These are phyloP conservation scores for Apiotrichum gamsii DNA, from an alignment of 1,284 basidiomycete species.

Conservation along the genomic window DNA sequence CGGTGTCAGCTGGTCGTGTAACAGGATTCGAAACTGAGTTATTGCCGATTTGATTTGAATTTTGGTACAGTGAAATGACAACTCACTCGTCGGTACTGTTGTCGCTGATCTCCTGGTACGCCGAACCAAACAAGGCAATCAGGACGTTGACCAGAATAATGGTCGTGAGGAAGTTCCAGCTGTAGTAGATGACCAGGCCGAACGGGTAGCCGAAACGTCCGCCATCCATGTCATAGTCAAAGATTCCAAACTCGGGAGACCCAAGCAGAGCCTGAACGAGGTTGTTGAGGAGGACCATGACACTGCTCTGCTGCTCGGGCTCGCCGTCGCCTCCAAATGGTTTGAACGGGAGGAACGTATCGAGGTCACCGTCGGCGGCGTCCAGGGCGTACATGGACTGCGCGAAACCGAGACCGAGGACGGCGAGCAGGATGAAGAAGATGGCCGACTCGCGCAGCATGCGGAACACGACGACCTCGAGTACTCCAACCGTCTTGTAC, in stretches of 20 bases:
- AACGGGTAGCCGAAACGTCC: conserved; percentile 52
- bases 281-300: conserved; percentile 60
- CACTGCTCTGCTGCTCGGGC: conserved; percentile 56
- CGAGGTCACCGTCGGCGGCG: conserved; percentile 75
- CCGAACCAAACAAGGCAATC: conserved; percentile 87
- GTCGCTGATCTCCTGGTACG: conserved; percentile 67
- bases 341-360: conserved; percentile 36
- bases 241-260: conserved; percentile 61
- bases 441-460: conserved; percentile 91
- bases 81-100: conserved; percentile 49
- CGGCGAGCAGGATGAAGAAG: conserved; percentile 76
- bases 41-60: no score
- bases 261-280: conserved; percentile 75
- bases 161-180: conserved; percentile 80
- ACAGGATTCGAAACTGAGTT: no score
- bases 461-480: conserved; percentile 48
- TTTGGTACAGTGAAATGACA: no score
- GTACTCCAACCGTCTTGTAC: conserved; percentile 56
- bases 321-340: conserved; percentile 47
- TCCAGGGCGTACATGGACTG: conserved; percentile 75
- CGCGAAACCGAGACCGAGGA: conserved; percentile 75
- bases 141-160: conserved; percentile 88
- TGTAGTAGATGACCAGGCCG: conserved; percentile 74
- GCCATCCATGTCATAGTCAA: conserved; percentile 51
- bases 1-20: no score